phyloP scores from a whole-genome alignment of 768 basidiomycete species.

The Hebeloma cylindrosporum region DNA sequence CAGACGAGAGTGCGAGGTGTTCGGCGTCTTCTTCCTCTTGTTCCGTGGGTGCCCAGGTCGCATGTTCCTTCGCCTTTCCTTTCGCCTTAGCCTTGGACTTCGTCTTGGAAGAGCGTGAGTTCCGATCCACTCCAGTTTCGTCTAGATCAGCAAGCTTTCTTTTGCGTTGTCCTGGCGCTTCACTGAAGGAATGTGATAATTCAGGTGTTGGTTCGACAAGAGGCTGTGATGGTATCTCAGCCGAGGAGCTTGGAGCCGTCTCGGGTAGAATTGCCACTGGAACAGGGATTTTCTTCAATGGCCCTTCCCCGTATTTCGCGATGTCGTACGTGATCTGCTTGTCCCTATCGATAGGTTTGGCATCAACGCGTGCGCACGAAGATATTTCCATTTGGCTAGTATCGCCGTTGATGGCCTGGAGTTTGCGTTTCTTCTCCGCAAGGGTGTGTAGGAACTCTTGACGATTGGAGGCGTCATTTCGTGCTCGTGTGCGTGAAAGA shows the following conservation, averaged over 20 bases:
- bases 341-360: conserved; percentile 69
- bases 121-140: conserved; percentile 1
- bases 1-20: conserved; percentile 9
- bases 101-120: background rate
- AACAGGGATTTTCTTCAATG: conserved; percentile 50
- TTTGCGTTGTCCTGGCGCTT: conserved; percentile 5
- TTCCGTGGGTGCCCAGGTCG: background rate
- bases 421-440: conserved; percentile 51
- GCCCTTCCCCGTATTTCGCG: conserved; percentile 80
- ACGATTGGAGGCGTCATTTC: conserved; percentile 76
- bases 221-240: too few relatives aligned
- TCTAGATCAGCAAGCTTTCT: conserved; percentile 6
- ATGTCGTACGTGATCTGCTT: conserved; percentile 87
- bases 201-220: too few relatives aligned
- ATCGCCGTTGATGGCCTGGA: conserved; percentile 32
- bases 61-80: conserved; percentile 4
- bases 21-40: conserved; percentile 15
- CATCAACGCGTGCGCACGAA: conserved; percentile 76
- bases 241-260: too few relatives aligned
- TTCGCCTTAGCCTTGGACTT: background rate
- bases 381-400: conserved; percentile 20
- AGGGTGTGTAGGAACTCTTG: conserved; percentile 67
- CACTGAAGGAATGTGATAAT: too few relatives aligned
- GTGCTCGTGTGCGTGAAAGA: conserved; percentile 66
- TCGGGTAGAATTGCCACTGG: background rate